Base-by-base conservation (phyloP, 2,329 filamentous ascomycete species). In the Botrytis deweyae region DNA sequence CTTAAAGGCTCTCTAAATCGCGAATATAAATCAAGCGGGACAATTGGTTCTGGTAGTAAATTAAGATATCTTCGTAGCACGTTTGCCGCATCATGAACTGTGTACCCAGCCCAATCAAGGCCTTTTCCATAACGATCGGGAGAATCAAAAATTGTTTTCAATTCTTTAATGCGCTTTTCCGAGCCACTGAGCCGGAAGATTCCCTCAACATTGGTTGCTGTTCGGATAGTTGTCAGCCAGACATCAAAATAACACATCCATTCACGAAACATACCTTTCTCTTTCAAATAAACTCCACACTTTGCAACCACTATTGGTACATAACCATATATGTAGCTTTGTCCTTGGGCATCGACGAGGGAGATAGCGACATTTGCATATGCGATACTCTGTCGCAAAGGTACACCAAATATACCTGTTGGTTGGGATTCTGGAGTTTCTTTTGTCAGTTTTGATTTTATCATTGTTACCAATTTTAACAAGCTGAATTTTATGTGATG, bases 281-380 rank as follows among this genome's bases (percentile, higher is more conserved):
- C 96, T 83, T 99, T 99, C 77, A 99, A 83, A 78, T 95, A 99
- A 6, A 99, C 95, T 76, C 96, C 96, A 82, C 96, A 98, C 83
- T 99, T 99, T 52, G 96, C 96, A 72, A 99, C 95, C 62, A 99
- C 95, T 77, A 99, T 98, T 29, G 96, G 96, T 12, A 99, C 95
- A 81, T 98, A 98, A 80, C 96, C 96, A 82, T 98, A 99, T 72
- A 98, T 98, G 83, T 97, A 98, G 84, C 94, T 97, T 82, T 96
- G 90, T 46, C 95, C 95, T 77, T 96, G 89, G 77, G 95, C 93
- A 81, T 98, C 95, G 77, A 96, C 93, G 42, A 99, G 88, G 36
- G 95, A 98, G 80, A 99, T 99, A 76, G 96, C 96, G 75, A 99
- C 96, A 81, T 98, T 99, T 74, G 96, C 96, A 82, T 99, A 98